Evolutionary conservation across 2,329 filamentous ascomycete genomes (phyloP), one percentile per base, ranked within the genome.

Genomic region (Aureobasidium sp.): DNA sequence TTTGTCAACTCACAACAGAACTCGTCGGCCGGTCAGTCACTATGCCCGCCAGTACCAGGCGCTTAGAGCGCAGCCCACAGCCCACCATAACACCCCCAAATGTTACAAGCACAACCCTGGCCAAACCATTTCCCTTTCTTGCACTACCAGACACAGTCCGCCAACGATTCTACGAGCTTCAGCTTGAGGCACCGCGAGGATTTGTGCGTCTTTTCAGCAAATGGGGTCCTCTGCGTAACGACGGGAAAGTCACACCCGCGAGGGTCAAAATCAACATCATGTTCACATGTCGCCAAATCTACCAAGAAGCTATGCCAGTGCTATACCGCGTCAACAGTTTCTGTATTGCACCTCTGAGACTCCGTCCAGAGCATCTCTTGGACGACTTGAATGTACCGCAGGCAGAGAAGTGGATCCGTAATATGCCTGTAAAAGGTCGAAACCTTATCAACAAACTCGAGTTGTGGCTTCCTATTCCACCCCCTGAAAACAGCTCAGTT

Each of bases 101-200:
- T n/a, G 27, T 5, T 13, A 32, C 37, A 21, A 30, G 37, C 37
- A 42, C 37, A 41, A 21, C 16, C 8, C 21, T 30, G 8, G 14
- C 16, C 37, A 45, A 57, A 9, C 54, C 54, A 39, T 58, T 58
- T 25, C 54, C 54, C 8, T 58, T 58, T 25, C 54, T 58, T 25
- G 32, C 29, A 1, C 42, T 58, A 21, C 54, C 54, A 4, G 54
- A 58, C 2, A 47, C 54, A 47, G 54, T 58, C 2, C 54, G 54
- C 8, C 54, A 58, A 37, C 54, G 54, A 9, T 39, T 58, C 32
- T 58, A 58, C 8, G 54, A 58, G 16, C 32, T 58, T 8, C 54
- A 58, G 13, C 54, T 58, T 9, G 30, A 37, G 16, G 42, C 42
- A 25, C 30, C 30, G n/a, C 54, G 54, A 21, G 25, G 54, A 2